These are phyloP conservation scores for Polytolypa hystricis DNA, from an alignment of 2,329 filamentous ascomycete genomes.

Conservation along the genomic window DNA sequence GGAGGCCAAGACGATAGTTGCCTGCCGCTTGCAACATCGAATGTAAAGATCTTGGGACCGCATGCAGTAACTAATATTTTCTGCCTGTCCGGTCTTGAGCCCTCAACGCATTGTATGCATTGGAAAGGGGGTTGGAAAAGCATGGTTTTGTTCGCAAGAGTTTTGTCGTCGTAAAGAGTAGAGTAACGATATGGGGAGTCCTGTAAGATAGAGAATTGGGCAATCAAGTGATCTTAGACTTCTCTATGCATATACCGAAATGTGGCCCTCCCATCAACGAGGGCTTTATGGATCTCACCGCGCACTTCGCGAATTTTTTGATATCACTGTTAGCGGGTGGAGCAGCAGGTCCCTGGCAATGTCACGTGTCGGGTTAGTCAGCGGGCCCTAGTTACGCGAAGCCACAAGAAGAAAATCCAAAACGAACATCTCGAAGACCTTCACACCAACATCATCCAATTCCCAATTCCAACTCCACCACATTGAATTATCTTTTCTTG, in stretches of 20 bases:
- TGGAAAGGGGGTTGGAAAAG: conserved; percentile 49
- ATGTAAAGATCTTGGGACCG: conserved; percentile 59
- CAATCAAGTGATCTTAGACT: too few relatives aligned
- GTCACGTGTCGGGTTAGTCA: too few relatives aligned
- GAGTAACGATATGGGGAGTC: too few relatives aligned
- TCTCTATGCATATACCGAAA: too few relatives aligned
- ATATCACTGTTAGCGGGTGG: too few relatives aligned
- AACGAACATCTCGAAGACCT: conserved; percentile 15
- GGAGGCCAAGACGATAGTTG: conserved; percentile 51
- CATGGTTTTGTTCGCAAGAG: too few relatives aligned
- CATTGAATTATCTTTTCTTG: conserved; percentile 43
- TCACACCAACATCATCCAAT: conserved; percentile 18
- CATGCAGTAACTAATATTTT: conserved; percentile 60
- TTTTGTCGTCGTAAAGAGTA: too few relatives aligned
- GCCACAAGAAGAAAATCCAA: conserved; percentile 23
- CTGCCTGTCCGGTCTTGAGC: conserved; percentile 13
- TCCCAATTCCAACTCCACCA: conserved; percentile 13
- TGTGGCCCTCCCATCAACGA: too few relatives aligned
- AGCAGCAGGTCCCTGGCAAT: too few relatives aligned
- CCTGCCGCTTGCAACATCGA: conserved; percentile 47
- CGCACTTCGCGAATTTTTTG: too few relatives aligned
- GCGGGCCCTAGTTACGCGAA: conserved; percentile 28
- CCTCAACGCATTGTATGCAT: conserved; percentile 39
- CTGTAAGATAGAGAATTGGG: too few relatives aligned
- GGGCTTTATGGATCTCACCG: too few relatives aligned